phyloP scores from a whole-genome alignment of 192 early-diverging fungal species.

The Gryganskiella cystojenkinii region DNA sequence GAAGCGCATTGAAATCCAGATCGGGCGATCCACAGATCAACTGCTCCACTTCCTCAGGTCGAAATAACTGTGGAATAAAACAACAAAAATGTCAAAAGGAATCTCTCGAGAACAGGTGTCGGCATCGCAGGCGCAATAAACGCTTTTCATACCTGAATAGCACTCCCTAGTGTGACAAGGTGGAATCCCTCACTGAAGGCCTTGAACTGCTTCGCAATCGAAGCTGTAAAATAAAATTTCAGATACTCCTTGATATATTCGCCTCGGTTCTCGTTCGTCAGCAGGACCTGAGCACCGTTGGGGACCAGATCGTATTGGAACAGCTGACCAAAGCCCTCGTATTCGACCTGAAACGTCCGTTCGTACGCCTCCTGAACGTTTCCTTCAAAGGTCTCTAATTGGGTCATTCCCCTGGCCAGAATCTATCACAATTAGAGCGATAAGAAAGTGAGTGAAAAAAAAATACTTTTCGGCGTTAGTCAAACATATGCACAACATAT shows the following conservation, averaged over 20 bases:
- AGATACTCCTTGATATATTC: slow-evolving; percentile 87
- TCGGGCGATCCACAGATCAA: slow-evolving; percentile 88
- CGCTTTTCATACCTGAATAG: slow-evolving; percentile 60
- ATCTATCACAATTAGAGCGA: too few relatives aligned
- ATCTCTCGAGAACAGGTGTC: too few relatives aligned
- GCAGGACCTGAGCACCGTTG: slow-evolving; percentile 67
- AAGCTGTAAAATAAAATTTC: slow-evolving; percentile 80
- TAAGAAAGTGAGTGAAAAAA: too few relatives aligned
- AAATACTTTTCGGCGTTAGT: too few relatives aligned
- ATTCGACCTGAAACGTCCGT: slow-evolving; percentile 84
- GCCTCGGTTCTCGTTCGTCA: slow-evolving; percentile 79
- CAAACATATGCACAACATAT: too few relatives aligned
- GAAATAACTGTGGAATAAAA: slow-evolving; percentile 67
- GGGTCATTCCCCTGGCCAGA: slow-evolving; percentile 79
- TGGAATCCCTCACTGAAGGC: slow-evolving; percentile 89
- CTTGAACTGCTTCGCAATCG: slow-evolving; percentile 74
- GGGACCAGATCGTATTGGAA: slow-evolving; percentile 73
- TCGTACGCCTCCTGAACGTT: slow-evolving; percentile 81
- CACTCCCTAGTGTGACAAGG: slow-evolving; percentile 70
- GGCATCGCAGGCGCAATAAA: not conserved
- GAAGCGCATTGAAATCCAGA: slow-evolving; percentile 85
- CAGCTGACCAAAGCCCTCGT: slow-evolving; percentile 71
- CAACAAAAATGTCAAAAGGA: not conserved
- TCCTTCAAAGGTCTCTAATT: slow-evolving; percentile 74
- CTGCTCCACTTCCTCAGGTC: slow-evolving; percentile 91